Base-by-base conservation (phyloP, 306 rosid genomes). In the Cucurbita pepo region DNA sequence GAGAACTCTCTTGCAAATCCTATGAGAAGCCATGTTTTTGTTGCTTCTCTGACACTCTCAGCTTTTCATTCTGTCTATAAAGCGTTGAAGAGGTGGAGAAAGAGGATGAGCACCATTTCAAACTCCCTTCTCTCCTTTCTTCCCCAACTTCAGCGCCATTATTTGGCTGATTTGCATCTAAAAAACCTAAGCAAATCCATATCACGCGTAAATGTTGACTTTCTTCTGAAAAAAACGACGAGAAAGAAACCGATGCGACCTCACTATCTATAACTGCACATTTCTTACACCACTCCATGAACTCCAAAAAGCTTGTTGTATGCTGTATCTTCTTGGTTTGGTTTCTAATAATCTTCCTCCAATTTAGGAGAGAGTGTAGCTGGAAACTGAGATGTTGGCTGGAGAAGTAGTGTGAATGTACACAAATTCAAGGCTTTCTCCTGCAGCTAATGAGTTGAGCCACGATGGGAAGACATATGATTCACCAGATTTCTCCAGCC, bases 81-180 rank as follows among this genome's bases (percentile, higher is more conserved):
- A 80, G 87, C 79, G 78, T 52, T 83, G 83, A 86, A 88, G 85
- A 79, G 84, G 96, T 82, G 94, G 82, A 80, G 96, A 94, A 87
- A 86, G 96, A 91, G 99, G 99, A 94, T 86, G 99, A 94, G 96
- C 99, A 86, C 97, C 75, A 73, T 78, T 86, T 80, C 81, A 78
- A 86, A 19, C 75, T 78, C 99, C 86, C 99, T 82, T 94, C 99
- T 69, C 99, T 82, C 96, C 97, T 85, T 91, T 94, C 97, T 76
- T 73, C 86, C 81, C 97, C 81, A 75, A 81, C 74, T 81, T 82
- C 80, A 66, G 81, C 73, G 83, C 79, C 92, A 86, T 89, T 82
- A 83, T 85, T 81, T 55, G 37, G 75, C 85, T 80, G 85, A 71
- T 2, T 43, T 66, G 72, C 72, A 66, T 66, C 55, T 66, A 12